Base-by-base conservation (phyloP, 495 filamentous ascomycete genomes). In the Podospora tetraspora region DNA sequence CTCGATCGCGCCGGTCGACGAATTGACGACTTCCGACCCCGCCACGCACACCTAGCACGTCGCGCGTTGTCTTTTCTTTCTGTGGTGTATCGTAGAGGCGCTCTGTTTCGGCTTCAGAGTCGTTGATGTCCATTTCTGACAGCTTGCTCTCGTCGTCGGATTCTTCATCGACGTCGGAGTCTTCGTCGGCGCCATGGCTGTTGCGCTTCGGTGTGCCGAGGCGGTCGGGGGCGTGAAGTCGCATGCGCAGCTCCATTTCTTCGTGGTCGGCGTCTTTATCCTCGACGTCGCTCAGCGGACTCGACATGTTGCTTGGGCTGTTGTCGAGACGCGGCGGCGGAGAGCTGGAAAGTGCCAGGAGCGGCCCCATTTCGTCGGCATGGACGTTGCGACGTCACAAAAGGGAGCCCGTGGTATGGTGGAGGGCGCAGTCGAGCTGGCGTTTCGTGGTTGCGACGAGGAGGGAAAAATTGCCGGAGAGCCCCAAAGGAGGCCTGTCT, bases 31-130 rank as follows among this genome's bases (percentile, higher is more conserved):
- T 70, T n/a, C 69, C 72, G 67, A 74, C 72, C 70, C 82, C 72
- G 74, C 78, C 61, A 76, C 77, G 72, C 72, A 74, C 70, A 57
- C 71, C 85, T 22, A 91, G 70, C 9, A 88, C 82, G 61, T 92
- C 89, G 77, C 90, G 85, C 72, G 83, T 83, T 69, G 84, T 83
- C 71, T 84, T 84, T 71, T 82, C 79, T 69, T 94, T 92, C 66
- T 91, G 87, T 23, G 95, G 96, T n/a, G 94, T 94, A 74, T 91
- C 88, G 71, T 96, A 94, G 72, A 98, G 84, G 63, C 96, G 88
- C 80, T 98, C 96, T 9, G 95, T 99, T 81, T 97, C 95, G 29
- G 96, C 95, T 79, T 99, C 95, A n/a, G 95, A 96, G 80, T 98
- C 94, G 71, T 90, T 90, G 67, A 90, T 89, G 64, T 83, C 81